Evolutionary conservation across 2,329 filamentous ascomycete genomes (phyloP), one percentile per base, ranked within the genome.

Genomic region (Volutella citrinella): DNA sequence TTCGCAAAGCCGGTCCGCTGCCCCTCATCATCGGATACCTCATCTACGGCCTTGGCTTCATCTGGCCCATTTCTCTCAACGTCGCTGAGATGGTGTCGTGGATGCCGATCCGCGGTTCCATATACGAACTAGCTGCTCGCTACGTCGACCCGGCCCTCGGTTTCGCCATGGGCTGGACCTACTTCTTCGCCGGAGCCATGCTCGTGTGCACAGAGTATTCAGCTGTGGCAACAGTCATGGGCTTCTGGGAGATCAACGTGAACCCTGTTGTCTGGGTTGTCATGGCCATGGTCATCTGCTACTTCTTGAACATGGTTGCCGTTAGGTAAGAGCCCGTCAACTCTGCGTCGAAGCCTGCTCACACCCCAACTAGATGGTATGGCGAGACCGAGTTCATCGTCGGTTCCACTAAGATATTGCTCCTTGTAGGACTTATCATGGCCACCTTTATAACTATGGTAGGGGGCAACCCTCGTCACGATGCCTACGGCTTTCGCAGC

Each of bases 361-460:
- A n/a, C n/a, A n/a, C n/a, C 23, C 17, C 12, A 19, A 21, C 3
- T 11, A 30, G 11, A 23, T 55, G 49, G 39, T 65, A 63, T 32
- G 62, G 61, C 19, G 63, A 65, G 37, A 51, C 60, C 10, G 63
- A 66, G 42, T 66, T 66, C 49, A 42, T 84, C 52, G 63, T 85
- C 43, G 73, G 79, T 33, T 83, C 59, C 1, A 56, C 55, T 30
- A 66, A 66, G 43, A 77, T 66, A 19, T 31, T 65, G 10, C 50
- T 65, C 10, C 47, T 66, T 16, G 29, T 80, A 28, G 74, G 73
- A 3, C 61, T 82, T 26, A 69, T 81, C 35, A 49, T 69, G 43
- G 77, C 76, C 55, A 82, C 81, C 5, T 76, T 84, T 56, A 68
- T 84, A 52, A 73, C 72, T 40, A 83, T 83, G 77, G 56, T 80